These are phyloP conservation scores for Septoria petroselini DNA, from an alignment of 2,329 filamentous ascomycete genomes.

Conservation along the genomic window DNA sequence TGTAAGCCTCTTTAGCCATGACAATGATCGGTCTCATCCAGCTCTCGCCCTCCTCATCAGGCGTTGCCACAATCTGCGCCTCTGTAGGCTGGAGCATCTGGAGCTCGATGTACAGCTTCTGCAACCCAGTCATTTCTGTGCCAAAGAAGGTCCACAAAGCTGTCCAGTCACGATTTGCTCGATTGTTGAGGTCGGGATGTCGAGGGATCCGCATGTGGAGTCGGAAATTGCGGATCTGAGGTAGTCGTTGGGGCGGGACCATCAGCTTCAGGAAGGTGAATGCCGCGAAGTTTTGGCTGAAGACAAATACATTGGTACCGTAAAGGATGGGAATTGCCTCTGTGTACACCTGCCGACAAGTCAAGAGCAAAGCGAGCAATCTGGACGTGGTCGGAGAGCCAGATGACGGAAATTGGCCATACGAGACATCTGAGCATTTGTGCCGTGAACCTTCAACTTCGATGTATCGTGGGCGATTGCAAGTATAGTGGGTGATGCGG, in stretches of 20 bases:
- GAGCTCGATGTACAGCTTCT: conserved; percentile 31
- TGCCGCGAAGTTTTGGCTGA: conserved; percentile 35
- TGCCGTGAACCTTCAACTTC: conserved; percentile 27
- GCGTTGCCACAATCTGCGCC: conserved; percentile 29
- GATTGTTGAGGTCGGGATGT: conserved; percentile 33
- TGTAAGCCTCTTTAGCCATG: conserved; percentile 32
- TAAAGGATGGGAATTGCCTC: conserved; percentile 35
- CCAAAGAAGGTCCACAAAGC: conserved; percentile 35
- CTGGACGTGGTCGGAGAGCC: conserved; percentile 27
- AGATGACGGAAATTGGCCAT: conserved; percentile 21
- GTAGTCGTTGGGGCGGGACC: conserved; percentile 32
- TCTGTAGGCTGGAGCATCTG: conserved; percentile 34
- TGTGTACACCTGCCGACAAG: conserved; percentile 35
- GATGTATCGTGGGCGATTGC: conserved; percentile 29
- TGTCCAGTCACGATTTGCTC: conserved; percentile 34
- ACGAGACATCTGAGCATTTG: conserved; percentile 27
- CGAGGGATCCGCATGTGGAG: conserved; percentile 35
- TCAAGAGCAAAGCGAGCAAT: conserved; percentile 32
- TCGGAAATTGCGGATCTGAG: conserved; percentile 32
- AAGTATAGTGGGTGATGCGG: conserved; percentile 32
- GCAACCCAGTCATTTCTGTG: conserved; percentile 33
- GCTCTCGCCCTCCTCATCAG: conserved; percentile 26
- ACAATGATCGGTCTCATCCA: conserved; percentile 36
- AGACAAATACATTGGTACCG: conserved; percentile 36
- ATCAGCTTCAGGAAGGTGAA: conserved; percentile 35